Evolutionary conservation across 202 grass and related monocot species (phyloP).

Genomic region (Schoenoplectus triqueter): DNA sequence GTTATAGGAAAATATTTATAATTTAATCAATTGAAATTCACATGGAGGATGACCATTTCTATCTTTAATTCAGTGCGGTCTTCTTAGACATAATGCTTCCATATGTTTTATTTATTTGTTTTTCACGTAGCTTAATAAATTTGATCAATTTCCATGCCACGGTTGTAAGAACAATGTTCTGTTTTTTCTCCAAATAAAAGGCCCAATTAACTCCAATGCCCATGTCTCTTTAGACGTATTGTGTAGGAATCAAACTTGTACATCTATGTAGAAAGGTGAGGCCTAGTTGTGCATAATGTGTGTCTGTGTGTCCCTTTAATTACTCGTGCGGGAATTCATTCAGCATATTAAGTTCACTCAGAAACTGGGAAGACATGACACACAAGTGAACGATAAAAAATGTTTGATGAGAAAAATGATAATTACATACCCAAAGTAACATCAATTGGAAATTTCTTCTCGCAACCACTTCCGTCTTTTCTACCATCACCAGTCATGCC

Average conservation of each 20-base stretch:
- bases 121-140: neutral
- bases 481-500: conserved; percentile 42
- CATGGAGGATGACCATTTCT: neutral
- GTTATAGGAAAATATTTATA: neutral
- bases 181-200: too few relatives aligned
- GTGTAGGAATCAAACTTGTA: too few relatives aligned
- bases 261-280: too few relatives aligned
- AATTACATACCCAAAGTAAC: conserved; percentile 41
- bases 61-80: neutral
- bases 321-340: neutral
- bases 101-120: neutral
- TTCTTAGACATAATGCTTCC: neutral
- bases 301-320: too few relatives aligned
- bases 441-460: conserved; percentile 6
- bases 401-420: neutral
- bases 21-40: neutral
- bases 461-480: conserved; percentile 43
- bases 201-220: too few relatives aligned
- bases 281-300: too few relatives aligned
- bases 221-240: too few relatives aligned
- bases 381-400: neutral
- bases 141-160: neutral
- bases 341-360: neutral
- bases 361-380: neutral
- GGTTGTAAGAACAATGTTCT: too few relatives aligned